A percentile compares a stretch with the other conserved stretches of the same genome.
phyloP scores from a whole-genome alignment of 164 flowering plant species.

The Tetracentron sinense region DNA sequence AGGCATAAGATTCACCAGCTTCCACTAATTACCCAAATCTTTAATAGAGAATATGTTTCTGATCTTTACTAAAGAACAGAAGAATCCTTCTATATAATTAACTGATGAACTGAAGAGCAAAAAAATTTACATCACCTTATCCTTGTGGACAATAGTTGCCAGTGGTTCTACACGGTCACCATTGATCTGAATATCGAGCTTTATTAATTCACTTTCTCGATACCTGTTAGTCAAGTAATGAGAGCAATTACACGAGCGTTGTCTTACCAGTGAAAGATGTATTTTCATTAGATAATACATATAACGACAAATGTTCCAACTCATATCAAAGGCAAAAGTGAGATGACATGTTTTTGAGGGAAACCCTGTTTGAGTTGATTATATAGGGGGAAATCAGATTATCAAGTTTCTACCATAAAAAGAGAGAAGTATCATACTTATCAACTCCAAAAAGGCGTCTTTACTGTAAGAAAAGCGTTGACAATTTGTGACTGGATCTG shows the following conservation, averaged over 20 bases:
- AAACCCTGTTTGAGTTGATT: too few species aligned
- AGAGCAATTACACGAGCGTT: background rate
- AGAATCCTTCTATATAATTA: background rate
- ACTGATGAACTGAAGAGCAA: background rate
- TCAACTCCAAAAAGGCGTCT: background rate
- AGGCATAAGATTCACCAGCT: too few species aligned
- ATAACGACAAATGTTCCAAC: too few species aligned
- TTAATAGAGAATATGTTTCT: too few species aligned
- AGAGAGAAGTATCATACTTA: background rate
- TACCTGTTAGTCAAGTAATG: slow-evolving; percentile 49
- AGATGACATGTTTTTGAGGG: too few species aligned
- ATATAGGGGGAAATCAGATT: too few species aligned
- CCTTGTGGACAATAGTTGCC: slow-evolving; percentile 91
- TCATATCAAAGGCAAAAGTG: too few species aligned
- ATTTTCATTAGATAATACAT: too few species aligned
- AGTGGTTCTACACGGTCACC: slow-evolving; percentile 88
- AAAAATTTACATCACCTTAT: slow-evolving; percentile 54
- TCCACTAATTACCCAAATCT: too few species aligned
- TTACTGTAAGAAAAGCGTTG: background rate
- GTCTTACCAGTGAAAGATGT: background rate
- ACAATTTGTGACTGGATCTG: background rate
- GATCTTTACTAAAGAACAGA: background rate
- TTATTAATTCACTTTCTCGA: slow-evolving; percentile 72
- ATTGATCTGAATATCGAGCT: slow-evolving; percentile 89
- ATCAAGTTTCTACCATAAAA: background rate